Evolutionary conservation across 345 rosid species (phyloP).

Genomic region (Eutrema heterophyllum): DNA sequence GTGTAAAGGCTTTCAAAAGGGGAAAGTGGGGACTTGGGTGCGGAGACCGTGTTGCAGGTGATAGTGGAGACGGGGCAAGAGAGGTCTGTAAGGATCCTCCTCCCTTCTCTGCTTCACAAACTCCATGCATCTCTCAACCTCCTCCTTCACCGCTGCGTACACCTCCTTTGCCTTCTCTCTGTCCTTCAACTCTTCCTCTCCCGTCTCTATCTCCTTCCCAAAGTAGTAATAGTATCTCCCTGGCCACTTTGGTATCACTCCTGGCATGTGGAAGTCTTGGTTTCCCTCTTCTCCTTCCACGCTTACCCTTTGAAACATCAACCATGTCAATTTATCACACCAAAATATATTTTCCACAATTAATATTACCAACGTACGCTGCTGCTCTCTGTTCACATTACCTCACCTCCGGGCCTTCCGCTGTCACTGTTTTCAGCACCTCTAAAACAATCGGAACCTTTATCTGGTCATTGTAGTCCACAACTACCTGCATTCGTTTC

Average conservation of each 20-base stretch:
- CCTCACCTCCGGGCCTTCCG: conserved; percentile 44
- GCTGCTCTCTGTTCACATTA: conserved; percentile 23
- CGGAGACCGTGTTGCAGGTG: conserved; percentile 39
- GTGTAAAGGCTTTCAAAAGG: conserved; percentile 31
- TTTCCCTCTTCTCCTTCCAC: conserved; percentile 56
- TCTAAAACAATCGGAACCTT: conserved; percentile 53
- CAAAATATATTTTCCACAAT: not conserved
- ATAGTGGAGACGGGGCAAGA: conserved; percentile 40
- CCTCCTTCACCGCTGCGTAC: conserved; percentile 46
- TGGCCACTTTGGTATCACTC: conserved; percentile 63
- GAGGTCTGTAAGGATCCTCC: conserved; percentile 53
- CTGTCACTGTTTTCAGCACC: conserved; percentile 36
- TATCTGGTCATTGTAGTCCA: conserved; percentile 63
- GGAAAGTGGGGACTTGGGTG: conserved; percentile 54
- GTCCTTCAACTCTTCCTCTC: conserved; percentile 44
- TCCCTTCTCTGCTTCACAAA: conserved; percentile 58
- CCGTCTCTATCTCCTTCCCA: conserved; percentile 65
- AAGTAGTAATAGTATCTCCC: conserved; percentile 74
- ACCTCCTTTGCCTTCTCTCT: conserved; percentile 42
- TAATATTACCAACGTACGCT: not conserved
- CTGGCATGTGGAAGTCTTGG: conserved; percentile 58
- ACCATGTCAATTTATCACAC: conserved; percentile 11
- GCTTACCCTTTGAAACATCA: conserved; percentile 40
- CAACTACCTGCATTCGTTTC: conserved; percentile 40
- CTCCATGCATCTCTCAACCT: conserved; percentile 52